phyloP scores from a whole-genome alignment of 257 asterid species.

The Verbena officinalis region DNA sequence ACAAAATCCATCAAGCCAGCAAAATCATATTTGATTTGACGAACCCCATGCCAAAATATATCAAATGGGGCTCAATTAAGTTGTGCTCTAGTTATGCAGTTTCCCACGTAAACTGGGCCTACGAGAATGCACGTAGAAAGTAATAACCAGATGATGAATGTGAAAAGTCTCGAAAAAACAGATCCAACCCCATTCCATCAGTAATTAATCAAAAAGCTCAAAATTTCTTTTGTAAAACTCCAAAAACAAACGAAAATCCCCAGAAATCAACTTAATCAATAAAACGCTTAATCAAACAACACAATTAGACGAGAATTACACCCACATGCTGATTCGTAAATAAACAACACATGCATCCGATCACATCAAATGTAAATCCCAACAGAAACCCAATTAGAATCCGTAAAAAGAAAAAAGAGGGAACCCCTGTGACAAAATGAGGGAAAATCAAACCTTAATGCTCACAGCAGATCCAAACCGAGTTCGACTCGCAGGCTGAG shows the following conservation, averaged over 20 bases:
- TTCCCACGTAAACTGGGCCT: not conserved
- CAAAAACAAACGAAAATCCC: not conserved
- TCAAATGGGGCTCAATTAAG: not conserved
- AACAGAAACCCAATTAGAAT: conserved; percentile 16
- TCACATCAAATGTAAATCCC: conserved; percentile 18
- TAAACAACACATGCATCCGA: not conserved
- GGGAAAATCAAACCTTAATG: conserved; percentile 27
- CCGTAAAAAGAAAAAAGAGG: not conserved
- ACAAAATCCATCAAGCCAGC: not conserved
- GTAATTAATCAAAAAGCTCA: not conserved
- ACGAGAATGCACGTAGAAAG: not conserved
- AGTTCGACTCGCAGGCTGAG: conserved; percentile 28
- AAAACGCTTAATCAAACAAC: not conserved
- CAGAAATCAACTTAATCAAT: not conserved
- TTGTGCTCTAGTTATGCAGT: not conserved
- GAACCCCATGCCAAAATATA: not conserved
- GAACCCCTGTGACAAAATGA: not conserved
- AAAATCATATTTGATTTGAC: not conserved
- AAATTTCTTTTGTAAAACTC: not conserved
- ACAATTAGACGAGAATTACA: not conserved
- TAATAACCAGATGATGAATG: not conserved
- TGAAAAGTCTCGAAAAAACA: conserved; percentile 6
- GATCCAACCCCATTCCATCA: conserved; percentile 29
- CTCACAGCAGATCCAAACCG: conserved; percentile 33
- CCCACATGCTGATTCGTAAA: conserved; percentile 16